Conservation (phyloP, 2,329 filamentous ascomycete species). For the Colletotrichum tanaceti region DNA sequence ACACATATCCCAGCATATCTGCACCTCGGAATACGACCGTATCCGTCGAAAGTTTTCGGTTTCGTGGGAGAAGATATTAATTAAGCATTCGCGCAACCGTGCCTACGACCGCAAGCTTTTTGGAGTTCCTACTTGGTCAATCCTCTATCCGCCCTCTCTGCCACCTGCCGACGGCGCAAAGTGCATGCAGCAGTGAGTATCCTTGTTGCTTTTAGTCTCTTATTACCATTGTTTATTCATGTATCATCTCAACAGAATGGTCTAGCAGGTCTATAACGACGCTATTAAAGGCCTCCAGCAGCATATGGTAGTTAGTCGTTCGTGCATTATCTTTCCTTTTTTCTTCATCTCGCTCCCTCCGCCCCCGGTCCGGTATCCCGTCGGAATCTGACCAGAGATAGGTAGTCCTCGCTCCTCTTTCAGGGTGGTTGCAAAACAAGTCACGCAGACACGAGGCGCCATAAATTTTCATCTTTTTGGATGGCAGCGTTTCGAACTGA, state of each 20-base stretch:
- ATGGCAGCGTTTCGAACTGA: slow-evolving; percentile 13
- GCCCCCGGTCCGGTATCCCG: not conserved
- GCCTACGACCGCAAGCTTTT: not conserved
- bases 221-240: not conserved
- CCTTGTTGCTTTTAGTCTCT: not conserved
- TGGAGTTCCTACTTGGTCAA: too few relatives aligned
- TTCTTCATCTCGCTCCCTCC: not conserved
- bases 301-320: not conserved
- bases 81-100: too few relatives aligned
- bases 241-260: not conserved
- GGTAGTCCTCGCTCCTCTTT: not conserved
- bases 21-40: not conserved
- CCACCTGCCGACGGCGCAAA: not conserved
- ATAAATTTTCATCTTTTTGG: not conserved
- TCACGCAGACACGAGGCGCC: slow-evolving; percentile 11
- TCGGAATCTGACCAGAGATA: slow-evolving; percentile 8
- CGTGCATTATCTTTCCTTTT: not conserved
- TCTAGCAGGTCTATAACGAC: not conserved
- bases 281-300: not conserved
- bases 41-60: not conserved
- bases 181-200: not conserved
- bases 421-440: not conserved
- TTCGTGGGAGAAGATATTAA: not conserved
- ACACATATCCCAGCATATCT: slow-evolving; percentile 1
- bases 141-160: not conserved